Evolutionary conservation across 129 eudicot species (phyloP).

Genomic region (Apium graveolens): DNA sequence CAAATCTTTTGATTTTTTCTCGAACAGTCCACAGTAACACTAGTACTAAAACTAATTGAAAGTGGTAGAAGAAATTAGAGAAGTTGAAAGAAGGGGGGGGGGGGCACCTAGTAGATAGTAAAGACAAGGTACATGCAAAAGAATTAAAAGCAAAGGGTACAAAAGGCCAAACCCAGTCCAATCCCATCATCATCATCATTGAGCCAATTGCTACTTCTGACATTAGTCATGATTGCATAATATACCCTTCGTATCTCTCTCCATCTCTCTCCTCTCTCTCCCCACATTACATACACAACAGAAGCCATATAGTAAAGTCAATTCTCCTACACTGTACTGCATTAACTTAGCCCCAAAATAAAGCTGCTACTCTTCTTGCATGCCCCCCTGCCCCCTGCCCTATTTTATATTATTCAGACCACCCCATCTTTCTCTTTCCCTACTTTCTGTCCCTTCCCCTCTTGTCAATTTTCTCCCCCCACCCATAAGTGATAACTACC

Average conservation of each 20-base stretch:
- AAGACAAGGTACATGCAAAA: constrained; percentile 7
- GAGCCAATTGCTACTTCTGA: constrained; percentile 56
- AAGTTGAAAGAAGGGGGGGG: too few relatives aligned
- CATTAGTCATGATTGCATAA: constrained; percentile 67
- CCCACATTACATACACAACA: background rate
- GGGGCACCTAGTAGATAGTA: background rate
- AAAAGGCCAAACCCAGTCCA: constrained; percentile 36
- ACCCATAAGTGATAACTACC: constrained; percentile 11
- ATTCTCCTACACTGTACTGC: constrained; percentile 24
- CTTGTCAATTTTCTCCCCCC: constrained; percentile 5
- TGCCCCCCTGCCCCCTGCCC: constrained; percentile 7
- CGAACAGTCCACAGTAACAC: too few relatives aligned
- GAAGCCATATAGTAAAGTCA: constrained; percentile 31
- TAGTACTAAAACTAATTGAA: background rate
- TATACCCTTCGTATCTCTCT: constrained; percentile 25
- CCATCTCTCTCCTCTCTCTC: constrained; percentile 1
- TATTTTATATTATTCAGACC: constrained; percentile 14
- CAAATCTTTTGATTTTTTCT: too few relatives aligned
- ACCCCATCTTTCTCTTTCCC: constrained; percentile 20
- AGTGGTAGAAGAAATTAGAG: background rate
- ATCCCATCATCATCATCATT: constrained; percentile 60
- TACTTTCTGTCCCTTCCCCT: constrained; percentile 38
- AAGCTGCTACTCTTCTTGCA: constrained; percentile 7
- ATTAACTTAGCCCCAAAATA: constrained; percentile 21
- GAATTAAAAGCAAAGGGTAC: constrained; percentile 14